Evolutionary conservation across 2,329 filamentous ascomycete genomes (phyloP).

Genomic region (Neopestalotiopsis sp.): DNA sequence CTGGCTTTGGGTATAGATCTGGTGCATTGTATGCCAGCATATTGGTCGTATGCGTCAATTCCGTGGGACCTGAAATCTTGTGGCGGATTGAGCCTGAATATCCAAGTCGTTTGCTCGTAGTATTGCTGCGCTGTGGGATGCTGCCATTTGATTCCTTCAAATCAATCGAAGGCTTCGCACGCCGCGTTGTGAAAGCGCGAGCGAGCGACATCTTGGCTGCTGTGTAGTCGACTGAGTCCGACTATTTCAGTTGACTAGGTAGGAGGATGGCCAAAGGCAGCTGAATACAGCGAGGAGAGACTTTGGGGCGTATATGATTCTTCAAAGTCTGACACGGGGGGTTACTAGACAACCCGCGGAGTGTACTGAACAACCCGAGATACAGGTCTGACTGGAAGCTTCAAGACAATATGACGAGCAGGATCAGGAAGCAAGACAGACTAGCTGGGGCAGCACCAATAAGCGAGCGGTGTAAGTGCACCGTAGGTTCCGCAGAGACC

Average conservation of each 20-base stretch:
- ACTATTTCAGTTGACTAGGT: neutral
- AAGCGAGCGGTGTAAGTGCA: neutral
- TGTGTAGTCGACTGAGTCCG: neutral
- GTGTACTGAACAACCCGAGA: neutral
- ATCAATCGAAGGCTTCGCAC: slow-evolving; percentile 62
- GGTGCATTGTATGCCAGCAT: slow-evolving; percentile 95
- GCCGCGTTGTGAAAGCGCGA: slow-evolving; percentile 75
- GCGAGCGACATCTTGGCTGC: slow-evolving; percentile 62
- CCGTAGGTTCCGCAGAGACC: neutral
- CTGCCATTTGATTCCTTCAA: slow-evolving; percentile 47
- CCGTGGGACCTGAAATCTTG: slow-evolving; percentile 87
- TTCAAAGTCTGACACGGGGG: neutral
- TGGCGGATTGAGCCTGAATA: slow-evolving; percentile 56
- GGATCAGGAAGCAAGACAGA: slow-evolving; percentile 5
- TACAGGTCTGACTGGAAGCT: slow-evolving; percentile 5
- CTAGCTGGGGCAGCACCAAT: neutral
- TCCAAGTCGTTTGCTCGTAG: slow-evolving; percentile 48
- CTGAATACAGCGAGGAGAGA: neutral
- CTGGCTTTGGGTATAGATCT: slow-evolving; percentile 66
- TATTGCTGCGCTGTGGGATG: slow-evolving; percentile 55
- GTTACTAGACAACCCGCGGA: too few relatives aligned
- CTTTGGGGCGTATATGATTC: neutral
- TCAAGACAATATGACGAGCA: neutral
- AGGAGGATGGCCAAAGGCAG: neutral
- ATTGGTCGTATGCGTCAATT: slow-evolving; percentile 92